phyloP scores from a whole-genome alignment of 2,329 filamentous ascomycete species.

The Colletotrichum echinochloae region DNA sequence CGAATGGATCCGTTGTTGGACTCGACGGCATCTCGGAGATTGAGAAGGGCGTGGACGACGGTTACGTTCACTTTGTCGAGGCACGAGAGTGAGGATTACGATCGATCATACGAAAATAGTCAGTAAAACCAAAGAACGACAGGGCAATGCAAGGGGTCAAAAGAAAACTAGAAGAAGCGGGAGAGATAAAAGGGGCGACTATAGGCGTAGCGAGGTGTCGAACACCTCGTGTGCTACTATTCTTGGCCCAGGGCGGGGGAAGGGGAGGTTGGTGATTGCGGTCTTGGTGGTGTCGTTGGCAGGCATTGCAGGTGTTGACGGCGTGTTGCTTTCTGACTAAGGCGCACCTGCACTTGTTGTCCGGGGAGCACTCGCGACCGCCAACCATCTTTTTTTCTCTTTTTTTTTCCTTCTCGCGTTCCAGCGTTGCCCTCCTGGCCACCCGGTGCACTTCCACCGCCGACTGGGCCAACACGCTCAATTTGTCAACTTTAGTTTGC shows the following conservation, averaged over 20 bases:
- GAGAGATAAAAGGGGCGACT: constrained; percentile 9
- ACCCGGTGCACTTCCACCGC: constrained; percentile 14
- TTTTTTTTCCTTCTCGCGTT: constrained; percentile 8
- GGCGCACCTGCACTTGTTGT: constrained; percentile 22
- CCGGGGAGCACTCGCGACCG: constrained; percentile 21
- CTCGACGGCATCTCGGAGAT: constrained; percentile 46
- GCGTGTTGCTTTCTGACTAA: constrained; percentile 38
- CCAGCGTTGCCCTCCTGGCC: neutral
- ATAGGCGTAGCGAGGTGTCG: constrained; percentile 33
- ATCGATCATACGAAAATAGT: constrained; percentile 27
- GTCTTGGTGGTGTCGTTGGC: constrained; percentile 33
- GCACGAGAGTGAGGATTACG: constrained; percentile 16
- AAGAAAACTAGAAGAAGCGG: neutral
- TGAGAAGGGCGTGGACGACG: constrained; percentile 2
- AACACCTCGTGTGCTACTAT: constrained; percentile 38
- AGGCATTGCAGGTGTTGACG: constrained; percentile 20
- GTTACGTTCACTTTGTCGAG: constrained; percentile 25
- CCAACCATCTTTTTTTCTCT: constrained; percentile 33
- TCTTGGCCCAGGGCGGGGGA: constrained; percentile 36
- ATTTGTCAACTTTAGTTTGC: neutral
- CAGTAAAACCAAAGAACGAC: constrained; percentile 7
- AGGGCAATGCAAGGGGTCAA: constrained; percentile 8
- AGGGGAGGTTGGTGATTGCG: constrained; percentile 39
- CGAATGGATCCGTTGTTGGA: constrained; percentile 46
- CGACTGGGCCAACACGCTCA: constrained; percentile 12